A percentile compares a stretch with the other conserved stretches of the same genome.
Conservation (phyloP, 2,329 filamentous ascomycete species). For the Cytospora chrysosperma region DNA sequence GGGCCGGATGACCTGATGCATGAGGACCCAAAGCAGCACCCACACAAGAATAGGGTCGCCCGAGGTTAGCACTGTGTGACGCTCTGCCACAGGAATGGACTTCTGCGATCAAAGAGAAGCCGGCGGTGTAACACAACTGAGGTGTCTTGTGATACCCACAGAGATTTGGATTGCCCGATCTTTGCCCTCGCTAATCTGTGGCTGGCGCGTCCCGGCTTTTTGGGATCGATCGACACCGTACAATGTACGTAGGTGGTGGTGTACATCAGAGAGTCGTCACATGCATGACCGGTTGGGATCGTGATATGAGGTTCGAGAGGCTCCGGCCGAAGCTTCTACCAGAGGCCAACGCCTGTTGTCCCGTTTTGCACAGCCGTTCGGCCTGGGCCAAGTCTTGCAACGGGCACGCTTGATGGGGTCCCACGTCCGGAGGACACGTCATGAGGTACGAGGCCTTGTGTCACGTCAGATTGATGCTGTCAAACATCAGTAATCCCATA, state of each 20-base stretch:
- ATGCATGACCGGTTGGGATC: background rate
- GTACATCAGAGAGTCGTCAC: background rate
- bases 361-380: background rate
- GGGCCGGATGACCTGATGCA: background rate
- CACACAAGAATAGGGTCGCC: background rate
- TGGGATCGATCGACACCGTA: background rate
- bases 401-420: background rate
- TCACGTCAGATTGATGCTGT: constrained; percentile 3
- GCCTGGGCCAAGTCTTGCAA: background rate
- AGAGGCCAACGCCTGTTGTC: background rate
- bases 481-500: constrained; percentile 7
- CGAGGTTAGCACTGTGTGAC: background rate
- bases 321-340: background rate
- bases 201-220: background rate
- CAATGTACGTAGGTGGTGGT: background rate
- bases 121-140: background rate
- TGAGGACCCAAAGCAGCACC: background rate
- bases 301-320: background rate
- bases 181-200: background rate
- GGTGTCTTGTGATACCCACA: background rate
- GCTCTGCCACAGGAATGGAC: background rate
- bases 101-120: background rate
- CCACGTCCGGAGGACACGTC: background rate
- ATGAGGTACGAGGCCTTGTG: background rate
- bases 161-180: background rate